These are phyloP conservation scores for Globisporangium cystogenes DNA, from an alignment of 352 stramenopile genomes.

Conservation along the genomic window DNA sequence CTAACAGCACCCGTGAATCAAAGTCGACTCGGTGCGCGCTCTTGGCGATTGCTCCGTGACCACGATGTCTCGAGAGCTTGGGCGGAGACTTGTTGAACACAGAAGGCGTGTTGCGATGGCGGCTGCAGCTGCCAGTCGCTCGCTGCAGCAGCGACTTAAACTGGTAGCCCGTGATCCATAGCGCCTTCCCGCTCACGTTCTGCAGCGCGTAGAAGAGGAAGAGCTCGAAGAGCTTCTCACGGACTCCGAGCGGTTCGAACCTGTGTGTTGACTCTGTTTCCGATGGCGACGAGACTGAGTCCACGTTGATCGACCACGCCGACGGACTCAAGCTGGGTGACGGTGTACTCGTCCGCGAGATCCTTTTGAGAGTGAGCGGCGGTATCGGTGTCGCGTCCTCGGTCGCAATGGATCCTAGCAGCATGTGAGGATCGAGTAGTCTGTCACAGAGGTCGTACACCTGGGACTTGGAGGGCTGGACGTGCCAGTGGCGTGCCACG, in stretches of 20 bases:
- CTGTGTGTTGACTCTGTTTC: neutral
- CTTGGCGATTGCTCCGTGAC: neutral
- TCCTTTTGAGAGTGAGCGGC: constrained; percentile 14
- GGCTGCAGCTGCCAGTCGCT: neutral
- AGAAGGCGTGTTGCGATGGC: neutral
- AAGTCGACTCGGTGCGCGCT: constrained; percentile 20
- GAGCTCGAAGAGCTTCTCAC: constrained; percentile 57
- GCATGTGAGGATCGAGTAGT: constrained; percentile 17
- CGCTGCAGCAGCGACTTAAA: constrained; percentile 53
- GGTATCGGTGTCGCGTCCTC: constrained; percentile 1
- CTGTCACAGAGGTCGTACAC: constrained; percentile 23
- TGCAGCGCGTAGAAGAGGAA: constrained; percentile 57
- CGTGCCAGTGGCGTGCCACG: constrained; percentile 36
- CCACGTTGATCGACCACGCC: neutral
- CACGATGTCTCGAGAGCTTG: neutral
- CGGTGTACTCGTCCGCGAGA: neutral
- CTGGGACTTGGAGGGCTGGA: constrained; percentile 36
- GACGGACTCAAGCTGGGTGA: neutral
- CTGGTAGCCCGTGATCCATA: constrained; percentile 53
- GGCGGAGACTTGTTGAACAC: constrained; percentile 8
- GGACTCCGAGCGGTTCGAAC: constrained; percentile 43
- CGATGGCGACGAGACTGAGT: neutral
- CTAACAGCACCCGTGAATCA: constrained; percentile 26
- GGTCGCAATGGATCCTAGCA: constrained; percentile 12
- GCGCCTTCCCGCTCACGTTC: constrained; percentile 33